Conservation (phyloP, 2,329 filamentous ascomycete genomes). For the Stachybotrys chartarum region DNA sequence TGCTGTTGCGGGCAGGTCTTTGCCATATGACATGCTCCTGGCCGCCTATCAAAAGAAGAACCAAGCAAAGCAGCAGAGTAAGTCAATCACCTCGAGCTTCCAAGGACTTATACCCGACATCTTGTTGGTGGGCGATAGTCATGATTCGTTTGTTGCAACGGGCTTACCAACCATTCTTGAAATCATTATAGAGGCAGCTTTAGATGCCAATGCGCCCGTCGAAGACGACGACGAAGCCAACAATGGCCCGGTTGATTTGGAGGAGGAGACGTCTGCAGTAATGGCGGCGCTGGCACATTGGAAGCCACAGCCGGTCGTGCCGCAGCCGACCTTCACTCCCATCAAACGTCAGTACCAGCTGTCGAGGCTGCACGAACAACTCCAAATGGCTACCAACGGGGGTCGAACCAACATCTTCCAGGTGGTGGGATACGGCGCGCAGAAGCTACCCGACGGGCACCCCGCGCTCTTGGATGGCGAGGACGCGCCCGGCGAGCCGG, state of each 20-base stretch:
- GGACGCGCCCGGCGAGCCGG: constrained; percentile 52
- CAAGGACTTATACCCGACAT: constrained; percentile 7
- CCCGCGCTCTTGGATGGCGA: constrained; percentile 39
- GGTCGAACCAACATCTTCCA: constrained; percentile 60
- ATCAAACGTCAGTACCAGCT: constrained; percentile 58
- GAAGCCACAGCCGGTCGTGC: constrained; percentile 70
- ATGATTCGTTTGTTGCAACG: neutral
- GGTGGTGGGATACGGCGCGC: constrained; percentile 48
- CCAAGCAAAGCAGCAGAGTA: constrained; percentile 94
- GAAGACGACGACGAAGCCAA: constrained; percentile 81
- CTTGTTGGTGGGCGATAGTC: neutral
- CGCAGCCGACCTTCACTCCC: constrained; percentile 54
- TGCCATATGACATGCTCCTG: constrained; percentile 89
- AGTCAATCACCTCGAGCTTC: constrained; percentile 24
- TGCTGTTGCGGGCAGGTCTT: constrained; percentile 74
- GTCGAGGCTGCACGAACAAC: constrained; percentile 55
- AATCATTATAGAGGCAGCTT: constrained; percentile 64
- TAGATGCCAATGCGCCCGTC: constrained; percentile 86
- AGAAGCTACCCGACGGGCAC: constrained; percentile 45
- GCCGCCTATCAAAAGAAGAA: constrained; percentile 95
- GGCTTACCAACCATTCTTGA: constrained; percentile 5
- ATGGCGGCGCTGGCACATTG: constrained; percentile 75
- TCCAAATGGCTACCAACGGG: constrained; percentile 59
- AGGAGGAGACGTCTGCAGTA: constrained; percentile 86
- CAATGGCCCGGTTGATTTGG: constrained; percentile 78